phyloP scores from a whole-genome alignment of 495 filamentous ascomycete species.

The Coniosporium apollinis region DNA sequence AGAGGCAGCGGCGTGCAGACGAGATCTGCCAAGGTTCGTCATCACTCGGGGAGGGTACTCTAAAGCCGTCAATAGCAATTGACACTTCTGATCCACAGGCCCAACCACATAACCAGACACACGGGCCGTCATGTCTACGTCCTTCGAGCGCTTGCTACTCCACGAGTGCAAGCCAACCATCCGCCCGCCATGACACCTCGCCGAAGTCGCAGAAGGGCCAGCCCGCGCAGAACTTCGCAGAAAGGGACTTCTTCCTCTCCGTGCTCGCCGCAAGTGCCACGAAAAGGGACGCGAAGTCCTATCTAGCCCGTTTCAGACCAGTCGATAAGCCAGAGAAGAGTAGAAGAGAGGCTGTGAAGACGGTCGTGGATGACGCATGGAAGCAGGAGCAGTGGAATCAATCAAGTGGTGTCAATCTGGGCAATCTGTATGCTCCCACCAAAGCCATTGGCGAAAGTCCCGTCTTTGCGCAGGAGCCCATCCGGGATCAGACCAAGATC shows the following conservation, averaged over 20 bases:
- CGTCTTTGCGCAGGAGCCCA: constrained; percentile 37
- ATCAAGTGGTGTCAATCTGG: constrained; percentile 37
- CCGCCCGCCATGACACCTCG: too few species aligned
- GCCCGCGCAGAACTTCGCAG: too few species aligned
- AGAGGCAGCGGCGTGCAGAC: too few species aligned
- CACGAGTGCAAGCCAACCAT: too few species aligned
- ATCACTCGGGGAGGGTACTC: too few species aligned
- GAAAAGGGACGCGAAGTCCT: constrained; percentile 77
- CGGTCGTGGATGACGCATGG: background rate
- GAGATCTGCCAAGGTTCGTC: too few species aligned
- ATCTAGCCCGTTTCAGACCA: constrained; percentile 61
- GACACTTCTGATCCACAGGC: too few species aligned
- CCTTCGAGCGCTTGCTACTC: too few species aligned
- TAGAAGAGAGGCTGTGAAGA: background rate
- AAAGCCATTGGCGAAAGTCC: constrained; percentile 46
- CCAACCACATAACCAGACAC: too few species aligned
- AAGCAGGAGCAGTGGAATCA: constrained; percentile 7
- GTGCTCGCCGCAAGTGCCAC: constrained; percentile 72
- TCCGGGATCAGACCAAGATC: constrained; percentile 19
- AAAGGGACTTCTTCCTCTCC: constrained; percentile 2
- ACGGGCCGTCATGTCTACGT: too few species aligned
- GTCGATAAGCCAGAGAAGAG: constrained; percentile 9
- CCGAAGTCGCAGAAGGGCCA: too few species aligned
- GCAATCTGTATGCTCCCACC: constrained; percentile 41
- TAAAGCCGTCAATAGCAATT: too few species aligned